These are phyloP conservation scores for Asterophora parasitica DNA, from an alignment of 768 basidiomycete species.

Conservation along the genomic window DNA sequence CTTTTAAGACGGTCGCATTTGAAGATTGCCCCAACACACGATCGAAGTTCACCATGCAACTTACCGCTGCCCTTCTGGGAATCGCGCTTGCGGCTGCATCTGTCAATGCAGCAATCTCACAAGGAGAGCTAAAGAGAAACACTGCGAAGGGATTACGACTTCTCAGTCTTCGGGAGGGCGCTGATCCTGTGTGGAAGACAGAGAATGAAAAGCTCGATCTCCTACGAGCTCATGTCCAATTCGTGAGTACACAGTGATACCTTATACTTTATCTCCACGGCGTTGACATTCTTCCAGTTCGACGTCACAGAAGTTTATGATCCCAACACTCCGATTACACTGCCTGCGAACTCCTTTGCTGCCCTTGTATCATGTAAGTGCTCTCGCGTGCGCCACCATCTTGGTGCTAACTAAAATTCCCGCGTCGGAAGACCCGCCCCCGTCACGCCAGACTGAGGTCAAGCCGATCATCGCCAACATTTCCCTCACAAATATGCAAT, in stretches of 20 bases:
- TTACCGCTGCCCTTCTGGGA: conserved; percentile 1
- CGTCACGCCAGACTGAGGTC: conserved; percentile 21
- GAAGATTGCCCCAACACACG: background rate
- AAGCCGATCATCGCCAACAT: conserved; percentile 18
- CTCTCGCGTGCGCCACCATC: background rate
- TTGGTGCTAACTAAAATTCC: background rate
- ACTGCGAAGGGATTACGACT: conserved; percentile 8
- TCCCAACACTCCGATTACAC: background rate
- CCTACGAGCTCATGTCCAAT: background rate
- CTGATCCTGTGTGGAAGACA: conserved; percentile 12
- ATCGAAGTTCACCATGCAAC: conserved; percentile 2
- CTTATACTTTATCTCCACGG: background rate
- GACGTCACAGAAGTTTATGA: conserved; percentile 4
- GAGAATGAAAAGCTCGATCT: conserved; percentile 11
- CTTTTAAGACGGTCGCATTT: background rate
- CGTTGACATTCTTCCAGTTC: background rate
- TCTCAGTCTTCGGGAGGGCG: conserved; percentile 7
- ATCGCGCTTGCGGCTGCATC: conserved; percentile 3
- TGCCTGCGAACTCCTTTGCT: conserved; percentile 1
- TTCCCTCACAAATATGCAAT: conserved; percentile 24
- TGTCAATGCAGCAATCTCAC: conserved; percentile 14
- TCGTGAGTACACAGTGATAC: background rate
- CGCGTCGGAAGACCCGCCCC: conserved; percentile 20
- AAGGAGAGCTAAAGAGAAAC: conserved; percentile 21
- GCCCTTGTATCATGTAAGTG: conserved; percentile 10